Evolutionary conservation across 495 filamentous ascomycete species (phyloP), one percentile per base, ranked within the genome.

Genomic region (Penicillium pancosmium): DNA sequence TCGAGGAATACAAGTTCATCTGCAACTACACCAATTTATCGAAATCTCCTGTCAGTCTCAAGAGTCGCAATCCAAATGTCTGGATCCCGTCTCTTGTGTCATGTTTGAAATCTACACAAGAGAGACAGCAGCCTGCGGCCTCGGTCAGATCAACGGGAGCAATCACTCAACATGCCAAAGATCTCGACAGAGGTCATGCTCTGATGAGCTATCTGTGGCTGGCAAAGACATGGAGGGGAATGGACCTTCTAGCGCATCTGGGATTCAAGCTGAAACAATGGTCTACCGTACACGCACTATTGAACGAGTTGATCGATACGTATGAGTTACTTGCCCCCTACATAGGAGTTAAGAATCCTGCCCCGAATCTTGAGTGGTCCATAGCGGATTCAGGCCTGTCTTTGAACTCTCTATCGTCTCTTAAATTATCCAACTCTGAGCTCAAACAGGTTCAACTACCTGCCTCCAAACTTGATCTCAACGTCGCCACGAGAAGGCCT

Each of bases 31-130:
- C 58, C 48, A 47, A 58, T 11, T 49, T 53, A 25, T 55, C 58
- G 6, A 49, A 57, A 41, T 49, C 61, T 60, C 0, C 59, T 69
- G 11, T 31, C 27, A n/a, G 51, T 41, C 10, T 36, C 51, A 11
- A 44, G 16, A 25, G 62, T 12, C 56, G 60, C 16, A 54, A 69
- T 43, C 62, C 63, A 5, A 55, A 68, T 27, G 54, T 64, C 13
- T 86, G 82, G 82, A 62, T 78, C 16, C 64, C 68, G 5, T 60
- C 72, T 15, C 54, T 86, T 31, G 78, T 81, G 41, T 52, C 70
- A 57, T 78, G 76, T 64, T 65, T 84, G 31, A 74, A 73, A 50
- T 59, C 64, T 8, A 55, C 73, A 50, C 73, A 69, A 50, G 57
- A 50, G 3, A 31, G 33, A n/a, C 34, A 54, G 47, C 54, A 41